Conservation (phyloP, 2,329 filamentous ascomycete species). For the Colletotrichum trifolii region DNA sequence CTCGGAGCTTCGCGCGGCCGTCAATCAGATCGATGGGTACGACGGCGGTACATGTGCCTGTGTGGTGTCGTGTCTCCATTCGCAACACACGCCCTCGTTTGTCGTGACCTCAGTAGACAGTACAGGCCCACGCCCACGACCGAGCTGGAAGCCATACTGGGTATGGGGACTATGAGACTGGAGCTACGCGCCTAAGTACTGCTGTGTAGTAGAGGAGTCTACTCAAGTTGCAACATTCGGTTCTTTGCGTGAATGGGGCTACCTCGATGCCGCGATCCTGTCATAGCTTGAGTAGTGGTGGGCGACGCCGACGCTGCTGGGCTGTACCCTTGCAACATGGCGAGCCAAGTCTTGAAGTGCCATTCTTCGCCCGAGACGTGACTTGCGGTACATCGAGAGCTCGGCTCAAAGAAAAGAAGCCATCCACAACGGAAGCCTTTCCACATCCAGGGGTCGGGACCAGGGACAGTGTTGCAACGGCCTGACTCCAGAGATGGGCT, state of each 20-base stretch:
- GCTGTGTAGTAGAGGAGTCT: slow-evolving; percentile 15
- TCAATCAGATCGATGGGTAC: slow-evolving; percentile 7
- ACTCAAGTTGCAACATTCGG: slow-evolving; percentile 36
- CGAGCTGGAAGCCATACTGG: too few species aligned
- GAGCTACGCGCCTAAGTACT: slow-evolving; percentile 3
- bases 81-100: slow-evolving; percentile 7
- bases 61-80: slow-evolving; percentile 1
- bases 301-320: slow-evolving; percentile 15
- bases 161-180: background rate
- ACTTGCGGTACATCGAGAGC: background rate
- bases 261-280: slow-evolving; percentile 30
- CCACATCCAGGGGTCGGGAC: slow-evolving; percentile 30
- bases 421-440: slow-evolving; percentile 36
- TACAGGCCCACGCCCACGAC: too few species aligned
- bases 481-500: slow-evolving; percentile 35
- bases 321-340: slow-evolving; percentile 23
- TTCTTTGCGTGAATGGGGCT: slow-evolving; percentile 34
- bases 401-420: slow-evolving; percentile 31
- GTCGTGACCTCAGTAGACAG: background rate
- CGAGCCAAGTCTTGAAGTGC: background rate
- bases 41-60: slow-evolving; percentile 17
- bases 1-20: slow-evolving; percentile 8
- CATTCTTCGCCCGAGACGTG: too few species aligned
- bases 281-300: slow-evolving; percentile 17
- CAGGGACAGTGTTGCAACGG: slow-evolving; percentile 36